Percentiles rank a stretch among this genome's conserved stretches.
Evolutionary conservation across 2,329 filamentous ascomycete genomes (phyloP).

Genomic region (Fusarium falciforme): DNA sequence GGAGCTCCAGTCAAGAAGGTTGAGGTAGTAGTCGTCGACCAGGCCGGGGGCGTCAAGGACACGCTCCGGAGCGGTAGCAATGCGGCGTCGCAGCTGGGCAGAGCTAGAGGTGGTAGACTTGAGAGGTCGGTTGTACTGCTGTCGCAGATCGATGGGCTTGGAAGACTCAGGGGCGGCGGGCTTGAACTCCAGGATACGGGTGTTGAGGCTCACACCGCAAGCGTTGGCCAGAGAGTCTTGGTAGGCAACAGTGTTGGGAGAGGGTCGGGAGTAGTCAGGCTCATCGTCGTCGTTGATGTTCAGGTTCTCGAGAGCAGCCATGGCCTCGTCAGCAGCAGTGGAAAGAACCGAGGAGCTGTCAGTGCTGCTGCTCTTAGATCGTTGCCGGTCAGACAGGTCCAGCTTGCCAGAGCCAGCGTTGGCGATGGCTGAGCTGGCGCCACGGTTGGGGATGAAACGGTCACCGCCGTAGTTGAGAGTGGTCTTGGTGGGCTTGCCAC

Average conservation of each 20-base stretch:
- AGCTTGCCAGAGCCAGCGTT: constrained; percentile 87
- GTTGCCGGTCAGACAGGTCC: constrained; percentile 74
- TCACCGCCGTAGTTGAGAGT: constrained; percentile 85
- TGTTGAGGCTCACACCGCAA: constrained; percentile 92
- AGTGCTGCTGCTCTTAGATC: constrained; percentile 75
- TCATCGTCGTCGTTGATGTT: constrained; percentile 79
- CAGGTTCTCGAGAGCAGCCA: constrained; percentile 82
- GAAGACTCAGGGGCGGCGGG: constrained; percentile 97
- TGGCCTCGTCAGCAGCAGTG: constrained; percentile 82
- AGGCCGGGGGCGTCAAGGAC: constrained; percentile 96
- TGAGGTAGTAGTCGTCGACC: constrained; percentile 98
- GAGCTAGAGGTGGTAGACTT: constrained; percentile 79
- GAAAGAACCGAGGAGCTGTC: constrained; percentile 83
- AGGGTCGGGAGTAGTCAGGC: constrained; percentile 78
- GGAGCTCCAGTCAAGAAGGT: constrained; percentile 97
- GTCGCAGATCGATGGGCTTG: constrained; percentile 95
- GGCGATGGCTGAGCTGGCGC: constrained; percentile 87
- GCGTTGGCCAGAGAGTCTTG: constrained; percentile 91
- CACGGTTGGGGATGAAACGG: constrained; percentile 95
- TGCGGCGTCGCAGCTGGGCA: constrained; percentile 89
- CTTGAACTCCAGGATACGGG: constrained; percentile 98
- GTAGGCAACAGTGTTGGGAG: constrained; percentile 89
- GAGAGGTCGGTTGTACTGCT: constrained; percentile 97
- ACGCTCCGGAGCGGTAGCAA: constrained; percentile 94
- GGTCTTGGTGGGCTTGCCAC: constrained; percentile 77